Evolutionary conservation across 2,329 filamentous ascomycete genomes (phyloP).

Genomic region (Diplodia sapinea): DNA sequence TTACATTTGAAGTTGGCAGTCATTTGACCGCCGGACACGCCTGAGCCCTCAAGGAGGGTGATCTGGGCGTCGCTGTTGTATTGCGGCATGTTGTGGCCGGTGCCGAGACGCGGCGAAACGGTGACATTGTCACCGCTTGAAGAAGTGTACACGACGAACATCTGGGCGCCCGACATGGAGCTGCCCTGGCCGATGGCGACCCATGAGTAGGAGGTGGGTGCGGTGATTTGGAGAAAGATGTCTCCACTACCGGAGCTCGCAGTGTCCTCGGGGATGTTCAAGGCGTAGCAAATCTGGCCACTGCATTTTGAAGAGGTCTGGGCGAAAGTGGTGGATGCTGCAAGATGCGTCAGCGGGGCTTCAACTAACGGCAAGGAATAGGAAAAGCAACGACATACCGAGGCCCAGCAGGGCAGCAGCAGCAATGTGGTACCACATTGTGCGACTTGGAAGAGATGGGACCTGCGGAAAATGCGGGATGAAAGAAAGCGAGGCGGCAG

Average conservation of each 20-base stretch:
- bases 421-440: constrained; percentile 27
- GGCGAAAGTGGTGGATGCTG: constrained; percentile 26
- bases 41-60: constrained; percentile 59
- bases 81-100: constrained; percentile 52
- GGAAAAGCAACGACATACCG: constrained; percentile 7
- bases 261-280: constrained; percentile 62
- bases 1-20: constrained; percentile 62
- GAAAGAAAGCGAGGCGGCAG: not conserved
- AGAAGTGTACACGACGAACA: constrained; percentile 65
- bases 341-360: not conserved
- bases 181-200: constrained; percentile 62
- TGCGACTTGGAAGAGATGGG: not conserved
- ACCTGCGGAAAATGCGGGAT: too few species aligned
- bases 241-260: constrained; percentile 59
- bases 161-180: constrained; percentile 61
- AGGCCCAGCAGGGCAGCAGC: constrained; percentile 29
- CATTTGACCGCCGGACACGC: constrained; percentile 59
- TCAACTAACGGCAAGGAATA: not conserved
- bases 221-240: constrained; percentile 64
- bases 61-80: constrained; percentile 52
- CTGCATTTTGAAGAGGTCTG: constrained; percentile 26
- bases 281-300: constrained; percentile 52
- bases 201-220: constrained; percentile 60
- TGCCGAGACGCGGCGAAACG: constrained; percentile 58
- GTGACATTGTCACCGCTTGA: constrained; percentile 61